Evolutionary conservation across 306 rosid species (phyloP).

Genomic region (Vigna angularis): DNA sequence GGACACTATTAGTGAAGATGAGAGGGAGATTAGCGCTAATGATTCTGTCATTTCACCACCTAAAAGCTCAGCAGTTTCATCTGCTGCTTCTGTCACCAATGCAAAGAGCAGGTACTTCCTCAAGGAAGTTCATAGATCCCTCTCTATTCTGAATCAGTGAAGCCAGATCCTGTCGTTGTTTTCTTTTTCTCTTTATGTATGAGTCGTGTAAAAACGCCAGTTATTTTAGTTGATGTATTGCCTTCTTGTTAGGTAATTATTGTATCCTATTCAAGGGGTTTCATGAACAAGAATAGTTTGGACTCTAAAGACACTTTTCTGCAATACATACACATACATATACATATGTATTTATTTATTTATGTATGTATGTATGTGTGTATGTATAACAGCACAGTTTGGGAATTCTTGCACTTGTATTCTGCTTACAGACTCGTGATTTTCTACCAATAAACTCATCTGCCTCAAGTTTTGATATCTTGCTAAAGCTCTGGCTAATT

Average conservation of each 20-base stretch:
- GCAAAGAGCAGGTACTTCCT: conserved; percentile 49
- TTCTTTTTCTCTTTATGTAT: too few species aligned
- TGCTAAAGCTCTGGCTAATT: not conserved
- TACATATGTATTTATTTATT: too few species aligned
- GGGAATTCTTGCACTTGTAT: conserved; percentile 10
- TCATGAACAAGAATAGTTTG: conserved; percentile 20
- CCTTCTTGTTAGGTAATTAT: conserved; percentile 14
- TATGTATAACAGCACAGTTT: too few species aligned
- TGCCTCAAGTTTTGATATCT: not conserved
- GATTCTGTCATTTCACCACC: conserved; percentile 38
- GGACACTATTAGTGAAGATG: conserved; percentile 92
- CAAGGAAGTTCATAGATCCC: conserved; percentile 57
- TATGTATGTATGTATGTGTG: too few species aligned
- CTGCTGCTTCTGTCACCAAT: conserved; percentile 37
- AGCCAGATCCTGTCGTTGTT: not conserved
- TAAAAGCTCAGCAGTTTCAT: conserved; percentile 31
- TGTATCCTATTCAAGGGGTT: conserved; percentile 29
- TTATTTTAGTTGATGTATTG: conserved; percentile 26
- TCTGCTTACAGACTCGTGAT: conserved; percentile 29
- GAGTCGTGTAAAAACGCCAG: conserved; percentile 37
- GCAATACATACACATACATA: too few species aligned
- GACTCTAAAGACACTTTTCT: not conserved
- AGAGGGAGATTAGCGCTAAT: conserved; percentile 55
- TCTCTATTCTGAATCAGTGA: conserved; percentile 58
- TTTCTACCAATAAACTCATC: conserved; percentile 29